These are phyloP conservation scores for Tubosaeta sp. DNA, from an alignment of 768 basidiomycete genomes.

Conservation along the genomic window DNA sequence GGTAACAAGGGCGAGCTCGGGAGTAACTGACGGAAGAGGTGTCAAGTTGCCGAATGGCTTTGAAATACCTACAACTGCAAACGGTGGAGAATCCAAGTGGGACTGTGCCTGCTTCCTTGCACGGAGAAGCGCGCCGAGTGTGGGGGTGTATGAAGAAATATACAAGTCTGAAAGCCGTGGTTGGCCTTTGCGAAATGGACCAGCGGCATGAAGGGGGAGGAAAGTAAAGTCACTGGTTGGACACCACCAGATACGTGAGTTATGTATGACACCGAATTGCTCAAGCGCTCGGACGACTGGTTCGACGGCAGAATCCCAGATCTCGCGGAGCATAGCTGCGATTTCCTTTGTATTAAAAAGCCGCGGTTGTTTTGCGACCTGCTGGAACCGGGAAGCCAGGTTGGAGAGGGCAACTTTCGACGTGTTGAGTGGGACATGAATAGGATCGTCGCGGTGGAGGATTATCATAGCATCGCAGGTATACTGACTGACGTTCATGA, in stretches of 20 bases:
- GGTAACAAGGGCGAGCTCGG: background rate
- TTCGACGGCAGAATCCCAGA: constrained; percentile 3
- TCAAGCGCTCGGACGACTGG: constrained; percentile 5
- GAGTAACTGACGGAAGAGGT: background rate
- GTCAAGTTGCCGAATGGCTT: background rate
- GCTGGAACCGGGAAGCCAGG: background rate
- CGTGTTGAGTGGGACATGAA: background rate
- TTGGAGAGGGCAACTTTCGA: background rate
- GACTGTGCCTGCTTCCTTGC: background rate
- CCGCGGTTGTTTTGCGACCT: background rate
- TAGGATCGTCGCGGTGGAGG: background rate
- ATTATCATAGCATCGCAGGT: constrained; percentile 11
- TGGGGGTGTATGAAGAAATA: constrained; percentile 19
- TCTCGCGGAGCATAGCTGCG: background rate
- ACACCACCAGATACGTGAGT: constrained; percentile 11
- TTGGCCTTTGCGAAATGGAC: constrained; percentile 14
- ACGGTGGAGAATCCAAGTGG: background rate
- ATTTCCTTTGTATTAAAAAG: background rate
- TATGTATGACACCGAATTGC: background rate
- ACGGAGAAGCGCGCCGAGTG: background rate
- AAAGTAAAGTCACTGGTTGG: constrained; percentile 19
- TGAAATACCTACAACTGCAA: background rate
- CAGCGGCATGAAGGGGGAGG: constrained; percentile 35
- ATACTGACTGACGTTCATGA: background rate
- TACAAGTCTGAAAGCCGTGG: background rate